These are phyloP conservation scores for Jimgerdemannia flammicorona DNA, from an alignment of 192 early-diverging fungal species.

Conservation along the genomic window DNA sequence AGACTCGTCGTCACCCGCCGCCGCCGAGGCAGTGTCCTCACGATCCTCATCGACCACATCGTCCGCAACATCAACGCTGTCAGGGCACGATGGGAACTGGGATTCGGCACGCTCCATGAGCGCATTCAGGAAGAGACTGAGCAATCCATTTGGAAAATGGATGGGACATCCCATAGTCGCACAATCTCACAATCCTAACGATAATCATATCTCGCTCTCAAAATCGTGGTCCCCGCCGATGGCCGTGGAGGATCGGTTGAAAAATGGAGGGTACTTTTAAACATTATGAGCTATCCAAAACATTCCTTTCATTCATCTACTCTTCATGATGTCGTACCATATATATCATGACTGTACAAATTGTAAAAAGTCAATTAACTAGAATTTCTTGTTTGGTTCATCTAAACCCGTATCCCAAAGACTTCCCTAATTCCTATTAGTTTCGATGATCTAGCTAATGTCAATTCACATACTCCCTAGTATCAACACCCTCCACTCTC, in stretches of 20 bases:
- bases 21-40: neutral
- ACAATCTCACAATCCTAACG: neutral
- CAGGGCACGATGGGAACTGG: neutral
- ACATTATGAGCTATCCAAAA: neutral
- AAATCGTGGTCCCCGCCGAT: neutral
- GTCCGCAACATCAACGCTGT: neutral
- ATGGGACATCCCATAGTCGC: neutral
- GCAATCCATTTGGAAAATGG: neutral
- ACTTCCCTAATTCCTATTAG: too few relatives aligned
- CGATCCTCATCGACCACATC: neutral
- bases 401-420: too few relatives aligned
- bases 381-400: too few relatives aligned
- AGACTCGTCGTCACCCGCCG: neutral
- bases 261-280: neutral
- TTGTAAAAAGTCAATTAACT: neutral
- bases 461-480: too few relatives aligned
- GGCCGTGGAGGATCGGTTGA: too few relatives aligned
- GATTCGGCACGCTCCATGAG: neutral
- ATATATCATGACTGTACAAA: neutral
- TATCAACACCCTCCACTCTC: too few relatives aligned
- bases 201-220: neutral
- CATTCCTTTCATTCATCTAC: neutral
- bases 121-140: neutral
- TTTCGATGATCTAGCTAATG: too few relatives aligned
- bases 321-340: neutral